Base-by-base conservation (phyloP, 2,329 filamentous ascomycete genomes). In the Penicillium fuscoglaucum region DNA sequence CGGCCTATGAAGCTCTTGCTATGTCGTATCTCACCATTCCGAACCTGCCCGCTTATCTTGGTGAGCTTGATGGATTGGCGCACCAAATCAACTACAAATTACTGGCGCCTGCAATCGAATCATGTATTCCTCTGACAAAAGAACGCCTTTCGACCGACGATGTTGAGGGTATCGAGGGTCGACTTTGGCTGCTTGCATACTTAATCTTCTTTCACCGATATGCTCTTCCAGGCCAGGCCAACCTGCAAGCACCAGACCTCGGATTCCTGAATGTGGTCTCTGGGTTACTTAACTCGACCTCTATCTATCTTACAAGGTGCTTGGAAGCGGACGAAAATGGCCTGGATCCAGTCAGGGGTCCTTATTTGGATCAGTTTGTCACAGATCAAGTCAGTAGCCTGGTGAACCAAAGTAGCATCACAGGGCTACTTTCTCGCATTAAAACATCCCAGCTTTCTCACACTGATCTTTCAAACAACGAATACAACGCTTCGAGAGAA, bases 391-490 rank as follows among this genome's bases (percentile, higher is more conserved):
- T 96, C 2, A 74, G 83, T 17, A 89, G 87, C 10, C 78, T 96
- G 8, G 85, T 96, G 33, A 87, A 92, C 61, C 85, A 90, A 71
- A 83, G 87, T 44, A 90, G 89, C 40, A 90, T 96, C 54, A 85
- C 87, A 0, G 82, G 82, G 26, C 77, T 89, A 8, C 75, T 90
- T 9, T 78, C 80, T 12, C 76, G 77, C 43, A 76, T 70, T 58
- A 70, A 73, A 35, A 65, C 68, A 19, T 70, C 72, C 9, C 53
- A 55, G 40, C 19, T 65, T 8, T 65, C 66, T 17, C 65, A 66
- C 41, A 64, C 64, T 29, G 68, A 67, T 17, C 33, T 66, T 33
- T 64, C 64, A 19, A 57, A 63, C 44, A 57, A 57, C 17, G 51
- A 69, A 66, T 61, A 75, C 63, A 70, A 78, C 68, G 68, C 79